phyloP scores from a whole-genome alignment of 768 basidiomycete species.

The Hebeloma cylindrosporum region DNA sequence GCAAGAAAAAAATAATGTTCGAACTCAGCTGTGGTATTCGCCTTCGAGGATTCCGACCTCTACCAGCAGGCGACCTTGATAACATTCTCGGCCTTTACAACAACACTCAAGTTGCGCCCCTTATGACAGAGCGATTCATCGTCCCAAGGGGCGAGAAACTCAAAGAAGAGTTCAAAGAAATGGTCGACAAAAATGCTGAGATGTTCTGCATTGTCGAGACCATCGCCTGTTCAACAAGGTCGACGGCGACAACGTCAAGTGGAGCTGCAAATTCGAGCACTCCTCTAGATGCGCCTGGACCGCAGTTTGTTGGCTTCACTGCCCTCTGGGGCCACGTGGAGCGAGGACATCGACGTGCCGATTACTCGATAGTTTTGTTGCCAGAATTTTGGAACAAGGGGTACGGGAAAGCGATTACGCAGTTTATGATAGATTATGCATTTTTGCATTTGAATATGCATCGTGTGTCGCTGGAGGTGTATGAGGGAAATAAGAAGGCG shows the following conservation, averaged over 20 bases:
- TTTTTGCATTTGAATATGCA: slow-evolving; percentile 12
- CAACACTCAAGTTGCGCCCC: slow-evolving; percentile 13
- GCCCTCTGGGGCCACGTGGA: not conserved
- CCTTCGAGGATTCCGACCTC: slow-evolving; percentile 15
- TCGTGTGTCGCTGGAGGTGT: slow-evolving; percentile 4
- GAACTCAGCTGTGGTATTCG: slow-evolving; percentile 18
- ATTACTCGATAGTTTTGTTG: slow-evolving; percentile 1
- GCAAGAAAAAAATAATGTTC: slow-evolving; percentile 11
- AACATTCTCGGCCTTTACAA: slow-evolving; percentile 16
- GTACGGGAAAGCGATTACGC: slow-evolving; percentile 8
- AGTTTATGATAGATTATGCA: slow-evolving; percentile 6
- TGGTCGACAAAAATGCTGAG: slow-evolving; percentile 14
- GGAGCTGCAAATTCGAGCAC: not conserved
- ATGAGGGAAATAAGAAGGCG: slow-evolving; percentile 5
- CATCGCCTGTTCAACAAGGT: slow-evolving; percentile 1
- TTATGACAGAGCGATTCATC: slow-evolving; percentile 12
- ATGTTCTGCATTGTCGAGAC: slow-evolving; percentile 23
- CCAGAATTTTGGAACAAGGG: slow-evolving; percentile 9
- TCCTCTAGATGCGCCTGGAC: too few species aligned
- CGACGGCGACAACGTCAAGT: not conserved
- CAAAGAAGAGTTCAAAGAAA: slow-evolving; percentile 12
- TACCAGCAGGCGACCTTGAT: slow-evolving; percentile 12
- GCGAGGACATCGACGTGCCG: slow-evolving; percentile 2
- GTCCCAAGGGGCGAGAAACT: slow-evolving; percentile 15
- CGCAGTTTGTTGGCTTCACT: slow-evolving; percentile 8